Conservation (phyloP, 257 asterid species). For the Sherardia arvensis region DNA sequence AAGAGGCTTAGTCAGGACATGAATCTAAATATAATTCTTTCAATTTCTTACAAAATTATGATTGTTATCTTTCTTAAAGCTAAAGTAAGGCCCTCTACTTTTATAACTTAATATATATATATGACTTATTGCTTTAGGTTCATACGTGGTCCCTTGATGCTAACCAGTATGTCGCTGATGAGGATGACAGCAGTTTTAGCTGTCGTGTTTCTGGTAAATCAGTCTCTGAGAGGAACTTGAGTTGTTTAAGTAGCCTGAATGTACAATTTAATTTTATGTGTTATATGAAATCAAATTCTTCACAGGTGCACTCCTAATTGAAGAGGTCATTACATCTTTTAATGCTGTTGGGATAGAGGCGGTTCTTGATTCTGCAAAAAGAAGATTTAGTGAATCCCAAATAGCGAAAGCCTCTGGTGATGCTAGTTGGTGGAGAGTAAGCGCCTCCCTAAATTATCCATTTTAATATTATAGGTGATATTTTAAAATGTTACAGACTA, state of each 20-base stretch:
- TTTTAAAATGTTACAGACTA: not conserved
- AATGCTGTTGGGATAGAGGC: conserved; percentile 72
- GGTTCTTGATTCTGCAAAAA: conserved; percentile 66
- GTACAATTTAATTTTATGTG: not conserved
- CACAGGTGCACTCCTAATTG: conserved; percentile 76
- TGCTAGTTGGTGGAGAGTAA: conserved; percentile 92
- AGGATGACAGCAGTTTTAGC: conserved; percentile 85
- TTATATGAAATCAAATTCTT: conserved; percentile 10
- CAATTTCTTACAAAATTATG: not conserved
- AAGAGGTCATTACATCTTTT: conserved; percentile 59
- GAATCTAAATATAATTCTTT: not conserved
- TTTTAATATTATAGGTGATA: not conserved
- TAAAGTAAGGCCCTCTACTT: not conserved
- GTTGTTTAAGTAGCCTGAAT: conserved; percentile 3
- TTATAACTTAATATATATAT: conserved; percentile 1
- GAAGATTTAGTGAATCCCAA: conserved; percentile 76
- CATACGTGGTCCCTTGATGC: conserved; percentile 89
- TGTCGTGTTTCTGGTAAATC: conserved; percentile 93
- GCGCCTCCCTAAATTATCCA: conserved; percentile 19
- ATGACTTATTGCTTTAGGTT: conserved; percentile 36
- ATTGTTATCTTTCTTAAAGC: not conserved
- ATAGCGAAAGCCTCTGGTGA: conserved; percentile 63
- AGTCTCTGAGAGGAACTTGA: conserved; percentile 12
- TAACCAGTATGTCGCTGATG: conserved; percentile 92
- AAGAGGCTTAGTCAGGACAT: not conserved